phyloP scores from a whole-genome alignment of 179 eudicot species.

The Beta macrorhiza region DNA sequence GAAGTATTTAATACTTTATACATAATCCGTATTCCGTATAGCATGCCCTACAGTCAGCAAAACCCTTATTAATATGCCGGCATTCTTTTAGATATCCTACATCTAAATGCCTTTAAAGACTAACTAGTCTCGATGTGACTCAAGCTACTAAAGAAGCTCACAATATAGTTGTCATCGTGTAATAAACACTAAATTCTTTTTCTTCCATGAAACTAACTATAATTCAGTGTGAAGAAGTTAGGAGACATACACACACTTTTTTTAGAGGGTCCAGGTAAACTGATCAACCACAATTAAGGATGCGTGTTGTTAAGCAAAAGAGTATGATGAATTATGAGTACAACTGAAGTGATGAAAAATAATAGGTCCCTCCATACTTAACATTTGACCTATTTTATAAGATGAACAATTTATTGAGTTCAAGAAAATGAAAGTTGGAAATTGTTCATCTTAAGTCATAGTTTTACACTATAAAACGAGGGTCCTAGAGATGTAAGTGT shows the following conservation, averaged over 20 bases:
- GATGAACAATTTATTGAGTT: slow-evolving; percentile 11
- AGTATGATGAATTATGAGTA: slow-evolving; percentile 20
- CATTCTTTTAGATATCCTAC: too few relatives aligned
- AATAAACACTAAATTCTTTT: background rate
- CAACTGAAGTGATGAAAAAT: slow-evolving; percentile 16
- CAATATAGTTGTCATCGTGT: background rate
- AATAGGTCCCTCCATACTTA: background rate
- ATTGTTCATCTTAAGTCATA: too few relatives aligned
- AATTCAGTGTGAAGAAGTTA: background rate
- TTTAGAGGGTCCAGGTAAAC: background rate
- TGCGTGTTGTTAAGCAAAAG: background rate
- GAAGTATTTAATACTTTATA: too few relatives aligned
- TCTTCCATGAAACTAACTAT: background rate
- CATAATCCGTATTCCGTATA: too few relatives aligned
- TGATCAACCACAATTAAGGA: background rate
- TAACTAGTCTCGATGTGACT: background rate
- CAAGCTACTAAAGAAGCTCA: background rate
- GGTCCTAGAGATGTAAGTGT: too few relatives aligned
- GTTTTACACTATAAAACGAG: too few relatives aligned
- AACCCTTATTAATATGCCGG: too few relatives aligned
- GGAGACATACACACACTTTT: slow-evolving; percentile 7
- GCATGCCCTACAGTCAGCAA: too few relatives aligned
- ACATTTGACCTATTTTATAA: background rate
- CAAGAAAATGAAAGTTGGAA: background rate
- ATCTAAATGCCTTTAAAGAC: too few relatives aligned